Evolutionary conservation across 148 eudicot genomes (phyloP).

Genomic region (Chenopodium berlandieri): DNA sequence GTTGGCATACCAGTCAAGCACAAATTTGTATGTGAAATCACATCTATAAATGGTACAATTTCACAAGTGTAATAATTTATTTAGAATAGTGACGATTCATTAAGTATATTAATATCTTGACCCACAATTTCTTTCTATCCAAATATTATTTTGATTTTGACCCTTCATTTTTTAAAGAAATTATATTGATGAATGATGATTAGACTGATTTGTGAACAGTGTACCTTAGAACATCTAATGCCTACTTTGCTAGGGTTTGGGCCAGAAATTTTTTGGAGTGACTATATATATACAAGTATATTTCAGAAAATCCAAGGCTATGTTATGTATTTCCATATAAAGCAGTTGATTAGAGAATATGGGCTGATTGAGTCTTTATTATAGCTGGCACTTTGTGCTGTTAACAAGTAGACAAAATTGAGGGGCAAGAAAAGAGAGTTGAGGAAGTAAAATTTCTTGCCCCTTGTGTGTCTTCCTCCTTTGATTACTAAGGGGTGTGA

Average conservation of each 20-base stretch:
- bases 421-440: not conserved
- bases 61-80: too few relatives aligned
- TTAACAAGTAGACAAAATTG: not conserved
- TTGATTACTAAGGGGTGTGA: not conserved
- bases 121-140: constrained; percentile 4
- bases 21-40: not conserved
- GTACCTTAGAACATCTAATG: not conserved
- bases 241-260: not conserved
- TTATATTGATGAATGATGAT: not conserved
- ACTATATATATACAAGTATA: not conserved
- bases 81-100: not conserved
- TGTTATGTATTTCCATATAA: not conserved
- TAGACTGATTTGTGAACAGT: not conserved
- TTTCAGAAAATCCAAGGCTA: not conserved
- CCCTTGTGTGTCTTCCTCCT: not conserved
- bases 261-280: not conserved
- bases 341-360: not conserved
- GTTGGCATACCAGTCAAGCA: not conserved
- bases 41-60: not conserved
- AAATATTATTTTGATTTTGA: constrained; percentile 7
- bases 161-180: not conserved
- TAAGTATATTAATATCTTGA: not conserved
- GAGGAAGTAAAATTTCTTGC: not conserved
- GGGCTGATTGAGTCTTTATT: not conserved
- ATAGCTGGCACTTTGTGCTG: not conserved